A percentile compares a stretch with the other conserved stretches of the same genome.
These are phyloP conservation scores for Torrubiella hemipterigena DNA, from an alignment of 2,329 filamentous ascomycete species.

Conservation along the genomic window DNA sequence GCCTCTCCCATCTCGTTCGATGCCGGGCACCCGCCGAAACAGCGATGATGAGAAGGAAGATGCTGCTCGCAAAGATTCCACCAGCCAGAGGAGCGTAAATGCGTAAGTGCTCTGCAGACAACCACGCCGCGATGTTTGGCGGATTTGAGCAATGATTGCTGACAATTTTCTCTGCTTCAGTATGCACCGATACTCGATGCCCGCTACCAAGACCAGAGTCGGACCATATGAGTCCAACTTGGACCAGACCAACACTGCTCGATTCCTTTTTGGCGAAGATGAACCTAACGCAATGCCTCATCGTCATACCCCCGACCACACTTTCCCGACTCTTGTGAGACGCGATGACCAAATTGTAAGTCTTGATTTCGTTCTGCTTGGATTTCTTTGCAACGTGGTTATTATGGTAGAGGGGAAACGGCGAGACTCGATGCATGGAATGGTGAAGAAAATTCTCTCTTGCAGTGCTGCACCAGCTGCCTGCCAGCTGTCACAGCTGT, in stretches of 20 bases:
- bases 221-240: slow-evolving; percentile 57
- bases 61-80: slow-evolving; percentile 55
- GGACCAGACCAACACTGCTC: slow-evolving; percentile 74
- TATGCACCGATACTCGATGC: slow-evolving; percentile 88
- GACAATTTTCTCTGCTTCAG: slow-evolving; percentile 29
- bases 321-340: slow-evolving; percentile 73
- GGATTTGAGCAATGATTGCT: background rate
- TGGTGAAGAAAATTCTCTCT: too few species aligned
- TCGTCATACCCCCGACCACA: slow-evolving; percentile 60
- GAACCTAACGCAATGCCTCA: slow-evolving; percentile 38
- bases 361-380: too few species aligned
- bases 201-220: slow-evolving; percentile 60
- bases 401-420: too few species aligned
- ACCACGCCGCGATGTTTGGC: background rate
- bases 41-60: slow-evolving; percentile 84
- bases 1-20: slow-evolving; percentile 64
- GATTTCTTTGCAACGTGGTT: too few species aligned
- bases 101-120: slow-evolving; percentile 49
- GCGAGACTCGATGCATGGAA: background rate
- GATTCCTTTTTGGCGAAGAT: slow-evolving; percentile 78
- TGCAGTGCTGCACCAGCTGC: background rate
- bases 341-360: slow-evolving; percentile 47
- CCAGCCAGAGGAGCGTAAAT: slow-evolving; percentile 61
- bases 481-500: background rate
- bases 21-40: slow-evolving; percentile 76